These are phyloP conservation scores for Syzygium syzygioides DNA, from an alignment of 441 rosid genomes.

Conservation along the genomic window DNA sequence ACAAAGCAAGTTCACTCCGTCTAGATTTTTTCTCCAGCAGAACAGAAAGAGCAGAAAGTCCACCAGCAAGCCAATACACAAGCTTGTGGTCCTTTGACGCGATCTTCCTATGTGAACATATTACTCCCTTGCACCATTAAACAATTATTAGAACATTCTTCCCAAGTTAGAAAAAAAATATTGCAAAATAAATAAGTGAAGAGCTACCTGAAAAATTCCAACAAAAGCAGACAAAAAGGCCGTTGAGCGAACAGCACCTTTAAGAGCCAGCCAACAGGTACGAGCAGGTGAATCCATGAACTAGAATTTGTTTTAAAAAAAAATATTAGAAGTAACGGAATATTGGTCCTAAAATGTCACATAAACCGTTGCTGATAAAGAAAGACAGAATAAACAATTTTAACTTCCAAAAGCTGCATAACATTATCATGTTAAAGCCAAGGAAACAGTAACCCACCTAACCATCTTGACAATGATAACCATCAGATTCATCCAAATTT, in stretches of 20 bases:
- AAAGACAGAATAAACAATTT: not conserved
- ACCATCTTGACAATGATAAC: not conserved
- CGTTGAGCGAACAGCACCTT: constrained; percentile 90
- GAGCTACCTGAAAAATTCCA: constrained; percentile 88
- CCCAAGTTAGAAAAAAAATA: not conserved
- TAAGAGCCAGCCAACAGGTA: constrained; percentile 85
- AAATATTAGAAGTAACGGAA: not conserved
- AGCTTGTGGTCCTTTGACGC: constrained; percentile 87
- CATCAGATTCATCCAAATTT: not conserved
- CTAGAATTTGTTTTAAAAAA: constrained; percentile 21
- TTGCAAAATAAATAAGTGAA: constrained; percentile 8
- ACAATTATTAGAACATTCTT: constrained; percentile 9
- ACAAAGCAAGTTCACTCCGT: constrained; percentile 91
- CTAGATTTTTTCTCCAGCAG: constrained; percentile 88
- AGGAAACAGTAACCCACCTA: not conserved
- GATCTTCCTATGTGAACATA: constrained; percentile 83
- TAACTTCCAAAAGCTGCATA: not conserved
- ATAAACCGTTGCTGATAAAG: not conserved
- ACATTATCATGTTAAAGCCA: not conserved
- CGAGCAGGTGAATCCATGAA: constrained; percentile 88
- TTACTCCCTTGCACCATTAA: constrained; percentile 57
- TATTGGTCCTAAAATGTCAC: not conserved
- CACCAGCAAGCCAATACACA: constrained; percentile 92
- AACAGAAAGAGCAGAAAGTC: constrained; percentile 80
- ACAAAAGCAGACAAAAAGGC: constrained; percentile 96